Evolutionary conservation across 768 basidiomycete species (phyloP).

Genomic region (Boletus insuetus): DNA sequence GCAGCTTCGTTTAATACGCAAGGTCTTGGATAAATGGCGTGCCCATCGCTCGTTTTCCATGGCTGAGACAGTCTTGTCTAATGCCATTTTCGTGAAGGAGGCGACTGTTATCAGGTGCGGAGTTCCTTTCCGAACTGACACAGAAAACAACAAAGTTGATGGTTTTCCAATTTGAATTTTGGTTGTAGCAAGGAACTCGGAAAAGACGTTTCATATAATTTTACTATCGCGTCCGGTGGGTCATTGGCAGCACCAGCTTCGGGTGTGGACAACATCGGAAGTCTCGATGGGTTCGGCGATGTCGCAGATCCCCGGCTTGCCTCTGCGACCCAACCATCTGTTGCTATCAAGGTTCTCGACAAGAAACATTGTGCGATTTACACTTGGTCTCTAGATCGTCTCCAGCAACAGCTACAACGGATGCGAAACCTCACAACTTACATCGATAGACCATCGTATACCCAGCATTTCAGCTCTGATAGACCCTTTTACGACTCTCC

Average conservation of each 20-base stretch:
- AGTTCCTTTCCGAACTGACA: background rate
- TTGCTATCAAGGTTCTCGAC: constrained; percentile 90
- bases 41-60: constrained; percentile 83
- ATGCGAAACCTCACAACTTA: constrained; percentile 93
- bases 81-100: constrained; percentile 87
- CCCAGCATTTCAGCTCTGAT: constrained; percentile 89
- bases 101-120: constrained; percentile 87
- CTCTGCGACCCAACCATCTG: constrained; percentile 73
- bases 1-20: constrained; percentile 79
- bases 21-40: constrained; percentile 84
- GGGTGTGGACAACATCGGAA: constrained; percentile 80
- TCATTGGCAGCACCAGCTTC: constrained; percentile 77
- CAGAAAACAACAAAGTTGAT: background rate
- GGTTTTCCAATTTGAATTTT: constrained; percentile 9
- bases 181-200: constrained; percentile 72
- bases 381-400: constrained; percentile 85
- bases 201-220: constrained; percentile 90
- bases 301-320: constrained; percentile 80
- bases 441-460: constrained; percentile 89
- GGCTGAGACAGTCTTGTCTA: constrained; percentile 85
- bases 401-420: constrained; percentile 84
- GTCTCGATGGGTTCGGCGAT: constrained; percentile 89
- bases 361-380: constrained; percentile 84
- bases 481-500: constrained; percentile 91
- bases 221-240: constrained; percentile 83